Conservation (phyloP, 1,284 basidiomycete species). For the Stereum hirsutum region DNA sequence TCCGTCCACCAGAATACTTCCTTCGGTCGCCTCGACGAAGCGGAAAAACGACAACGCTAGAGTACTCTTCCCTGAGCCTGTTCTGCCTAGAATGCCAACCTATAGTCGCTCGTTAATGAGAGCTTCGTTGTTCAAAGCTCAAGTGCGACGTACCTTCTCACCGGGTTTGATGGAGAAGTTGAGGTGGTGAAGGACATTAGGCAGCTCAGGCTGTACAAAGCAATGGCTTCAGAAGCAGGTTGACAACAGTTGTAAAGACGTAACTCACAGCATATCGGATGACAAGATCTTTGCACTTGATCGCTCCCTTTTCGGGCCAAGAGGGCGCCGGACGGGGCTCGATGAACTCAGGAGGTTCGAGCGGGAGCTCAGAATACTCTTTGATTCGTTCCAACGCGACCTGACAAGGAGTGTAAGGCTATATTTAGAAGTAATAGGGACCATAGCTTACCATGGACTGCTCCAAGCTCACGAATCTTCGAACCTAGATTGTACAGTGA, state of each 20-base stretch:
- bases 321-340: conserved; percentile 77
- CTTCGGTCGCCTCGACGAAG: conserved; percentile 84
- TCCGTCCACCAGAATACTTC: conserved; percentile 81
- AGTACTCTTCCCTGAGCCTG: conserved; percentile 86
- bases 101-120: conserved; percentile 17
- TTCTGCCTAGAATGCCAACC: conserved; percentile 85
- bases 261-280: conserved; percentile 79
- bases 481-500: conserved; percentile 25
- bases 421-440: not conserved
- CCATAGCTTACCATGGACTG: conserved; percentile 75
- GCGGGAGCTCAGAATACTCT: conserved; percentile 77
- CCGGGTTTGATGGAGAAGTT: conserved; percentile 72
- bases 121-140: not conserved
- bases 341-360: conserved; percentile 73
- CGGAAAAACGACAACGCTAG: conserved; percentile 93
- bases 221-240: not conserved
- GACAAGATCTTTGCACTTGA: conserved; percentile 74
- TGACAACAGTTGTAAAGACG: not conserved
- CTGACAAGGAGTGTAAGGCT: conserved; percentile 23
- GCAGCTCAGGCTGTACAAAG: conserved; percentile 59
- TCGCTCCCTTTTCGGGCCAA: conserved; percentile 76
- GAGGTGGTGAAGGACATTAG: conserved; percentile 78
- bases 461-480: conserved; percentile 78
- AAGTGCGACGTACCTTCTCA: conserved; percentile 44
- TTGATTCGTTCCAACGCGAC: conserved; percentile 89